Evolutionary conservation across 805 yeast genomes (phyloP), one percentile per base, ranked within the genome.

Genomic region (Candida maesae): DNA sequence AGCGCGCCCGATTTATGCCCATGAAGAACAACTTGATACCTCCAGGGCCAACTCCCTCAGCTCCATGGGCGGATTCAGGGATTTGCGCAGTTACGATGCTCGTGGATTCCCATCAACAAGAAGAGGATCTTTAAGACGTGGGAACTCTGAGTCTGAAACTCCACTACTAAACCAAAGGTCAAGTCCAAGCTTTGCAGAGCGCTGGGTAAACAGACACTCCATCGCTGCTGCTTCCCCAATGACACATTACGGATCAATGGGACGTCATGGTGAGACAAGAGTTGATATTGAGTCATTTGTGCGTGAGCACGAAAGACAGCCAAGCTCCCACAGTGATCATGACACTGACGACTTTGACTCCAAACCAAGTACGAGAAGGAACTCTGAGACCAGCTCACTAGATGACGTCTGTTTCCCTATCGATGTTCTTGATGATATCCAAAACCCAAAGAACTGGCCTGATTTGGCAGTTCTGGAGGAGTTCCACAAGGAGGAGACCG

Each of bases 381-480:
- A 65, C 7, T 61, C 70, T 2, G 78, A 76, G 39, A 76, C 78
- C 29, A 81, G 95, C 0, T 85, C 96, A 1, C 65, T 91, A 44
- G 90, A 84, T 58, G 99, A 91, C 63, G 99, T 91, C 19, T 91
- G 96, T 56, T 79, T 88, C 60, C 96, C 95, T 0, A 70, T 89
- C 28, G 63, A 57, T 27, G 56, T 46, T 13, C 35, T 50, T 19
- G 57, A 47, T 35, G 56, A 46, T 34, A 36, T 27, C 20, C 46
- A 53, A 14, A 50, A 52, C 21, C 43, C 54, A 19, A 68, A 65
- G 46, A 54, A 61, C 34, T 91, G 98, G 98, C 99, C 98, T 1
- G 97, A 93, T 56, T 66, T 87, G 14, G 56, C 67, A 24, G 77
- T 85, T 0, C 66, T 91, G 49, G 82, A 81, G 49, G 95, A 89